A percentile compares a stretch with the other conserved stretches of the same genome.
These are phyloP conservation scores for Boletus tylopilopsis DNA, from an alignment of 768 basidiomycete genomes.

Conservation along the genomic window DNA sequence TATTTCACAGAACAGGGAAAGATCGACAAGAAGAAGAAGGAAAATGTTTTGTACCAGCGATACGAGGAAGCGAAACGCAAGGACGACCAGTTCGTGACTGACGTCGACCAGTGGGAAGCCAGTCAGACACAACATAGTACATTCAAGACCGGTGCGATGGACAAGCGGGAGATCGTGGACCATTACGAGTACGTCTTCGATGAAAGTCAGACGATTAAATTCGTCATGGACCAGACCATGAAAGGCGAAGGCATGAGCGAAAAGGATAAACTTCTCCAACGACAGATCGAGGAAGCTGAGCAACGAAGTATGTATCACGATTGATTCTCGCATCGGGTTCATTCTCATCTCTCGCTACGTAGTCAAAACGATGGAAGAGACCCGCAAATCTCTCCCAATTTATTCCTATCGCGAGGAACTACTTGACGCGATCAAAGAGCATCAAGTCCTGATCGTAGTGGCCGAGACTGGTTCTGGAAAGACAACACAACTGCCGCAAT, in stretches of 20 bases:
- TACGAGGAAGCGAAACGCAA: conserved; percentile 92
- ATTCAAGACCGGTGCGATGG: conserved; percentile 89
- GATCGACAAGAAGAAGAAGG: conserved; percentile 95
- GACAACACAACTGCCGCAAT: conserved; percentile 97
- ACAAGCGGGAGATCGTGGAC: conserved; percentile 76
- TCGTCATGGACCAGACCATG: conserved; percentile 80
- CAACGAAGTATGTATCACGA: conserved; percentile 62
- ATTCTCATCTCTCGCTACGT: background rate
- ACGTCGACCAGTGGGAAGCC: conserved; percentile 97
- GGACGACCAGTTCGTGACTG: conserved; percentile 93
- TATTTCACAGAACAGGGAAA: conserved; percentile 98
- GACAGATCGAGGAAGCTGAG: conserved; percentile 90
- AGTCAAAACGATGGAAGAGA: conserved; percentile 91
- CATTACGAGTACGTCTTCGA: conserved; percentile 98
- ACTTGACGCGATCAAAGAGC: conserved; percentile 81
- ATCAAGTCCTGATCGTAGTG: conserved; percentile 95
- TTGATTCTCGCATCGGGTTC: background rate
- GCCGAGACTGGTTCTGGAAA: conserved; percentile 99
- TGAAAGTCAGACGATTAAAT: conserved; percentile 94
- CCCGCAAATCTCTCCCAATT: conserved; percentile 90
- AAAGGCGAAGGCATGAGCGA: conserved; percentile 73
- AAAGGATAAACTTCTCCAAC: conserved; percentile 79
- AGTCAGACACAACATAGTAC: conserved; percentile 86
- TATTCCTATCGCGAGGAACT: conserved; percentile 86
- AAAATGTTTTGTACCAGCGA: conserved; percentile 86